phyloP scores from a whole-genome alignment of 2,329 filamentous ascomycete genomes.

The Lachnellula arida region DNA sequence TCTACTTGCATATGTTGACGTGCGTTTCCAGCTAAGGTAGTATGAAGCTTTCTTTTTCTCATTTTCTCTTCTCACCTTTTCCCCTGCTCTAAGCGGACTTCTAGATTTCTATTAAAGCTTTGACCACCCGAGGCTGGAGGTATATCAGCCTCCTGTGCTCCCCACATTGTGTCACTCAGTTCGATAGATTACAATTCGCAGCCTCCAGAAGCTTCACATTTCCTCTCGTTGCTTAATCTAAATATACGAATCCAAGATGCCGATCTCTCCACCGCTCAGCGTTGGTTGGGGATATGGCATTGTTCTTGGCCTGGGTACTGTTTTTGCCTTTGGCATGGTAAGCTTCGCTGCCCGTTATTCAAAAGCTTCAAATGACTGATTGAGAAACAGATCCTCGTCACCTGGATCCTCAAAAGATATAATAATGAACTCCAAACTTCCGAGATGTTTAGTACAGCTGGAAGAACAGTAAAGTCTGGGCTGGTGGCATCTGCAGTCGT shows the following conservation, averaged over 20 bases:
- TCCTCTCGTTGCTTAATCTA: background rate
- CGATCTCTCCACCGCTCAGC: conserved; percentile 30
- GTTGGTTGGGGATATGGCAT: conserved; percentile 58
- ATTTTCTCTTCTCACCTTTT: background rate
- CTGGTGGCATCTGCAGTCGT: conserved; percentile 87
- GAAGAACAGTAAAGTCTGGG: conserved; percentile 82
- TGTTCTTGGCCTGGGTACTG: conserved; percentile 53
- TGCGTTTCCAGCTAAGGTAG: background rate
- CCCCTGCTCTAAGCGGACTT: no score
- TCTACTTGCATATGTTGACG: background rate
- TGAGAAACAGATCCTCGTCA: conserved; percentile 29
- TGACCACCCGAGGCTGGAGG: background rate
- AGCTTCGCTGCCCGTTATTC: conserved; percentile 4
- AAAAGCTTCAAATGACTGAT: background rate
- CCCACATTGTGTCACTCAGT: background rate
- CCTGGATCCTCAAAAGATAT: conserved; percentile 43
- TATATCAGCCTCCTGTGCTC: background rate
- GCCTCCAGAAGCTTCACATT: background rate
- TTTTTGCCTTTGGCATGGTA: conserved; percentile 62
- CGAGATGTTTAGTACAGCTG: conserved; percentile 89
- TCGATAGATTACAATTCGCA: background rate
- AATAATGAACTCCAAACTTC: conserved; percentile 80
- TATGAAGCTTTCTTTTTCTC: background rate
- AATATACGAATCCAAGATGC: conserved; percentile 18
- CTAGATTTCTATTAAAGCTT: background rate